Base-by-base conservation (phyloP, 164 flowering plant genomes). In the Litsea cubeba region DNA sequence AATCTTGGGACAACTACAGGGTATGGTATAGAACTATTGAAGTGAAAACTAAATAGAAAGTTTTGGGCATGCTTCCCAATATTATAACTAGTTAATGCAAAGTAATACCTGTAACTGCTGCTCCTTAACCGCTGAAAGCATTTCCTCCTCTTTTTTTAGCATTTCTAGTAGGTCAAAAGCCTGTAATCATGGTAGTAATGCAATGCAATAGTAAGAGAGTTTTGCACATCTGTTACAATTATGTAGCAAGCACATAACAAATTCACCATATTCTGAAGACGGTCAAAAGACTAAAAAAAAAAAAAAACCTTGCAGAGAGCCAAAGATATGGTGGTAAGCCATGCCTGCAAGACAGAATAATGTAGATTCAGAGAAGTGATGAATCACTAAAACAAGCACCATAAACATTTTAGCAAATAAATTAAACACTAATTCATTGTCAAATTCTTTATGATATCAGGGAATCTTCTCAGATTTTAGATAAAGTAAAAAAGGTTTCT, bases 121-220 rank as follows among this genome's bases (percentile, higher is more conserved):
- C 73, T 91, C 96, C 77, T 86, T 91, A 62, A 96, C 70, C 54
- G 90, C 92, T 66, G 88, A 72, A 70, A 96, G 94, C 88, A 96
- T 91, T 73, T 91, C 97, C 78, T 94, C 98, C 84, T 96, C 99
- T 84, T 87, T 91, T 90, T 92, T 94, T 49, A 94, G 83, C 98
- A 94, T 89, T 76, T 94, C 99, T 76, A 92, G 77, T 46, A 96
- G 81, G 85, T 90, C 98, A 81, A 91, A 79, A 69, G 97, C 94
- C 98, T 96, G 85, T 26, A 35, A 15, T n/a, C 24, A 60, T 72
- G 65, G 49, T 20, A 5, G 40, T 25, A 28, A 66, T 3, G 46
- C 28, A 15, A 66, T 11, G 32, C 46, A 66, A 12, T 6, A 66
- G 46, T 30, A 66, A 17, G 69, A 66, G 46, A 3, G 14, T 66